phyloP scores from a whole-genome alignment of 441 rosid species.

The Pelargonium citronellum region DNA sequence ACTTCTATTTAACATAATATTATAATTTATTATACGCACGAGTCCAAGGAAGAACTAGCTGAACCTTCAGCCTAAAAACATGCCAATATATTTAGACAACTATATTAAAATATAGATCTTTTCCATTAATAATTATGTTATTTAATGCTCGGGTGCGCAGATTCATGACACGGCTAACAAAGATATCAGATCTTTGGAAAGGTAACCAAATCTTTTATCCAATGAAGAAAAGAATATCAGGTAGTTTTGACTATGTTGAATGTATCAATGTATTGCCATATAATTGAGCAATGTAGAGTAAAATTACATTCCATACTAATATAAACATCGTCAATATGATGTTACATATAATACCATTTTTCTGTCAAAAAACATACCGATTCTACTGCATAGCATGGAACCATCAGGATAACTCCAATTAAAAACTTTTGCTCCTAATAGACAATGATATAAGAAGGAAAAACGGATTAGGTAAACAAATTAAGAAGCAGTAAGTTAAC shows the following conservation, averaged over 20 bases:
- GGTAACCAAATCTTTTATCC: neutral
- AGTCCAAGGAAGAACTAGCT: neutral
- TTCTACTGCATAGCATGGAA: constrained; percentile 90
- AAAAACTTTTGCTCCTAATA: constrained; percentile 94
- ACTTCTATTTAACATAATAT: neutral
- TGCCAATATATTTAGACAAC: constrained; percentile 3
- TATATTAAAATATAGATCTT: neutral
- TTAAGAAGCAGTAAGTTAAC: neutral
- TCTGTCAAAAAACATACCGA: constrained; percentile 49
- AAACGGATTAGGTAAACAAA: constrained; percentile 10
- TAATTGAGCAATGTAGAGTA: neutral
- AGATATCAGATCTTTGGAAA: neutral
- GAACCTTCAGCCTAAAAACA: neutral
- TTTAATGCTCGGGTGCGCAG: neutral
- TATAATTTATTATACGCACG: neutral
- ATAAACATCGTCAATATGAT: neutral
- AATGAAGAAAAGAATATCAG: neutral
- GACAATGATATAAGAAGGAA: constrained; percentile 6
- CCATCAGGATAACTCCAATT: constrained; percentile 97
- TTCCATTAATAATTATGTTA: neutral
- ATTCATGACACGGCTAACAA: neutral
- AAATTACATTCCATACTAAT: constrained; percentile 2
- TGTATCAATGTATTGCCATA: neutral
- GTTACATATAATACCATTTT: neutral
- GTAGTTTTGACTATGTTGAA: neutral